Conservation (phyloP, 345 rosid genomes). For the Laguncularia racemosa region DNA sequence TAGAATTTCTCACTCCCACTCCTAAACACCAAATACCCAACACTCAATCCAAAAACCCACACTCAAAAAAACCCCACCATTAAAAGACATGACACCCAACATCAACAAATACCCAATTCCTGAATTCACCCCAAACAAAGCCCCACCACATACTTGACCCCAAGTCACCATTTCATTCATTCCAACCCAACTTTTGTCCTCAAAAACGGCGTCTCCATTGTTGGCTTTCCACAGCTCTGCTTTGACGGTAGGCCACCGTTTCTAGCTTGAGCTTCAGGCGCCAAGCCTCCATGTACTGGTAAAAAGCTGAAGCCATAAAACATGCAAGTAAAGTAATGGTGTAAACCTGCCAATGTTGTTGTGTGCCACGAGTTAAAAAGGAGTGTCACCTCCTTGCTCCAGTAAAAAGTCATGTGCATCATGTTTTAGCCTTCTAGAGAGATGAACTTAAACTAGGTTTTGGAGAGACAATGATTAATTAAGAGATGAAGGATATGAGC, state of each 20-base stretch:
- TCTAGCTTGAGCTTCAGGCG: constrained; percentile 29
- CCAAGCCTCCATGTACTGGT: constrained; percentile 47
- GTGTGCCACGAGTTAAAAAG: constrained; percentile 55
- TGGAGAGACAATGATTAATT: too few relatives aligned
- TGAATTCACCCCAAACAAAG: constrained; percentile 27
- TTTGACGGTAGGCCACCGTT: constrained; percentile 6
- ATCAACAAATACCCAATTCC: constrained; percentile 57
- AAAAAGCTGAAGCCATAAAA: constrained; percentile 36
- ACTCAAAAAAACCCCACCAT: constrained; percentile 61
- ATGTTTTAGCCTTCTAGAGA: constrained; percentile 15
- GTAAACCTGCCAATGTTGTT: constrained; percentile 42
- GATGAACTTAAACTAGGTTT: too few relatives aligned
- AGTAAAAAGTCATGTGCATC: constrained; percentile 88
- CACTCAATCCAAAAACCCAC: constrained; percentile 43
- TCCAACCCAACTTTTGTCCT: constrained; percentile 5
- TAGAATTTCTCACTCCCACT: neutral
- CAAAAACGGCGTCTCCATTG: constrained; percentile 22
- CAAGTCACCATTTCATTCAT: neutral
- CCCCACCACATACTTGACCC: neutral
- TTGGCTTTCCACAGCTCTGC: constrained; percentile 2
- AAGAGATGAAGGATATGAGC: too few relatives aligned
- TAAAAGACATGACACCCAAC: constrained; percentile 66
- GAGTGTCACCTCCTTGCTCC: constrained; percentile 53
- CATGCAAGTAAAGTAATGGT: constrained; percentile 50
- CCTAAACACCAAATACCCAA: constrained; percentile 23